Conservation (phyloP, 805 yeast species). For the Cyberlindnera lachancei region DNA sequence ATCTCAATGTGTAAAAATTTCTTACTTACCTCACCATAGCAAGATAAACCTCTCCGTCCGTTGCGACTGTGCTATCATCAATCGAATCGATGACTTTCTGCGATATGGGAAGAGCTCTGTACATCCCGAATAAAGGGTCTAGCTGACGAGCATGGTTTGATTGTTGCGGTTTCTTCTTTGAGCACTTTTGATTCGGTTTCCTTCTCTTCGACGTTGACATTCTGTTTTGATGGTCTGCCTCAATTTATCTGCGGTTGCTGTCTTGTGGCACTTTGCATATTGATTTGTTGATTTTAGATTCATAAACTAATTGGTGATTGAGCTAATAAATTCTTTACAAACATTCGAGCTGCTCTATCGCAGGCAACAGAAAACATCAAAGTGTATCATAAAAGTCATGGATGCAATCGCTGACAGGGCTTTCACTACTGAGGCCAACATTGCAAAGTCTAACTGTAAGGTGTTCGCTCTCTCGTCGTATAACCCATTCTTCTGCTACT, state of each 20-base stretch:
- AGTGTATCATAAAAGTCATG: constrained; percentile 29
- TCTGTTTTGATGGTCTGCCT: neutral
- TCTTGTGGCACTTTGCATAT: neutral
- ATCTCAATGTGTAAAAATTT: constrained; percentile 4
- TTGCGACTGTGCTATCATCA: constrained; percentile 13
- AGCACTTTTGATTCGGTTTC: constrained; percentile 1
- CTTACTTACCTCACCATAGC: constrained; percentile 19
- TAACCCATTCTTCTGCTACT: too few relatives aligned
- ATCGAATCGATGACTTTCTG: constrained; percentile 9
- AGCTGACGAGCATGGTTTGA: constrained; percentile 8
- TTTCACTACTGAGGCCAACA: constrained; percentile 29
- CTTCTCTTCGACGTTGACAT: constrained; percentile 3
- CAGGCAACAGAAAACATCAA: neutral
- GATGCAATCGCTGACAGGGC: constrained; percentile 62
- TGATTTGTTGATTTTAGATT: neutral
- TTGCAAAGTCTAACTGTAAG: too few relatives aligned
- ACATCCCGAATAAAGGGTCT: constrained; percentile 19
- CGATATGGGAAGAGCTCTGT: constrained; percentile 19
- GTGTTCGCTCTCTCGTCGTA: too few relatives aligned
- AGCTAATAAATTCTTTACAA: too few relatives aligned
- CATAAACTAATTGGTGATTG: too few relatives aligned
- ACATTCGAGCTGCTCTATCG: too few relatives aligned
- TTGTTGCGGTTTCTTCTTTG: constrained; percentile 2
- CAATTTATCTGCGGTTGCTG: neutral
- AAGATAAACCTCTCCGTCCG: constrained; percentile 20